These are phyloP conservation scores for Aureobasidium lini DNA, from an alignment of 2,329 filamentous ascomycete genomes.

Conservation along the genomic window DNA sequence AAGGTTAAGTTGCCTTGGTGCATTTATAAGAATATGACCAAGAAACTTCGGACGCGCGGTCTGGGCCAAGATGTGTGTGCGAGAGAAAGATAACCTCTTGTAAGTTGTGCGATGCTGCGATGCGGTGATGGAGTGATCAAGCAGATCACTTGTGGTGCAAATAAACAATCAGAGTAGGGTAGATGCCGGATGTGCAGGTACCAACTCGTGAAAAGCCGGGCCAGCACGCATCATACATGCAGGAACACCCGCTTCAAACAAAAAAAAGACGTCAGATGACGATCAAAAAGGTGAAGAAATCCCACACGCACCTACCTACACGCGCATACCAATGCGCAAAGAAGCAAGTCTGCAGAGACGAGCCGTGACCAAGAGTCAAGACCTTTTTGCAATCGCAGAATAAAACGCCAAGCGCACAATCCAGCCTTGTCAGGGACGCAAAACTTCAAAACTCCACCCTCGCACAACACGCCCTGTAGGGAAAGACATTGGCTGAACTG, in stretches of 20 bases:
- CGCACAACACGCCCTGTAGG: background rate
- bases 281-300: background rate
- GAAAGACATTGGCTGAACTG: background rate
- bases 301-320: no score
- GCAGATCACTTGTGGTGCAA: background rate
- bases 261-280: background rate
- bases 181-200: background rate
- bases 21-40: background rate
- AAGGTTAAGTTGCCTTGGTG: slow-evolving; percentile 6
- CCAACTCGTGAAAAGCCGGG: background rate
- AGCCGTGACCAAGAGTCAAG: background rate
- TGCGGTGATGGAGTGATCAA: no score
- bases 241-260: slow-evolving; percentile 1
- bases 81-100: background rate
- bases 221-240: background rate
- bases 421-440: no score
- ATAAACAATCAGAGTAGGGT: background rate
- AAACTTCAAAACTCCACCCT: background rate
- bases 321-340: background rate
- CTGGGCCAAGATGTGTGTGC: background rate
- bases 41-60: background rate
- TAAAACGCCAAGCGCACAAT: background rate
- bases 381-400: background rate
- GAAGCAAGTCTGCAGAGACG: background rate
- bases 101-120: no score